A percentile compares a stretch with the other conserved stretches of the same genome.
phyloP scores from a whole-genome alignment of 768 basidiomycete genomes.

The Saitozyma sp. region DNA sequence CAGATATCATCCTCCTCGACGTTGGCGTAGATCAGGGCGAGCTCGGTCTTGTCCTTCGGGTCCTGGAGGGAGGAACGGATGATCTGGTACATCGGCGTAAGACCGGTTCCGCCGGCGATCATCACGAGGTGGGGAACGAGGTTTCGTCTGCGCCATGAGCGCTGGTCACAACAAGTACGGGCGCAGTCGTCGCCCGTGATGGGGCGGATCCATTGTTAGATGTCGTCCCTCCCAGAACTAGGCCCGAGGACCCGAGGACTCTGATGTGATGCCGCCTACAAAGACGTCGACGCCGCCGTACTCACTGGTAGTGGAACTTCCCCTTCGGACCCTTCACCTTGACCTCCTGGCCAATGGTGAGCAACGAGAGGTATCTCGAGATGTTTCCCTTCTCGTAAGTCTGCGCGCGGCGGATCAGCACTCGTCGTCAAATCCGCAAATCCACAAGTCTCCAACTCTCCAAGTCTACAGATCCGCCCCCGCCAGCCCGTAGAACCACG shows the following conservation, averaged over 20 bases:
- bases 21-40: conserved; percentile 94
- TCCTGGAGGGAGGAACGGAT: conserved; percentile 90
- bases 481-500: no score
- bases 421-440: no score
- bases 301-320: conserved; percentile 73
- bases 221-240: no score
- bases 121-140: conserved; percentile 81
- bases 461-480: no score
- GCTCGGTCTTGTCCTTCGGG: conserved; percentile 74
- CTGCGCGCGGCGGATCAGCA: conserved; percentile 54
- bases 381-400: conserved; percentile 97
- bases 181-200: background rate
- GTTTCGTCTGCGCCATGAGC: conserved; percentile 54
- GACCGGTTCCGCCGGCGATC: conserved; percentile 98
- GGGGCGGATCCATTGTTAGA: no score
- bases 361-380: conserved; percentile 74
- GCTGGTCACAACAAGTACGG: background rate
- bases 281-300: no score
- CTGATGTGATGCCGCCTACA: no score
- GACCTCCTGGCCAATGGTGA: conserved; percentile 84
- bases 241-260: no score
- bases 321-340: conserved; percentile 96
- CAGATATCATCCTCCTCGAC: conserved; percentile 86
- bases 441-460: no score
- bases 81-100: conserved; percentile 99